Evolutionary conservation across 2,329 filamentous ascomycete genomes (phyloP).

Genomic region (Emergomyces africanus): DNA sequence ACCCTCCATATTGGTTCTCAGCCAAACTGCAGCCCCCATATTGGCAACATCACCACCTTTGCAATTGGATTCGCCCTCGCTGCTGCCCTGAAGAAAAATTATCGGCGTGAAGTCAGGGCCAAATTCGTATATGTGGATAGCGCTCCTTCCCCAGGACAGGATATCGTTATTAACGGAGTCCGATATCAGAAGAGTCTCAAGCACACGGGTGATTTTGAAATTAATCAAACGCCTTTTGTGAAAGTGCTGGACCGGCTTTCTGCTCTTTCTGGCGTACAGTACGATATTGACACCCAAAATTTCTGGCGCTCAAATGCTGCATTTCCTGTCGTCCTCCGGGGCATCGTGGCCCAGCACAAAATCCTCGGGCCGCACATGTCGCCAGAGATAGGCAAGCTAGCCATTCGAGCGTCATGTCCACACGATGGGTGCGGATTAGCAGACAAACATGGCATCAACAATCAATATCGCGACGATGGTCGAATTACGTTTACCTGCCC

Average conservation of each 20-base stretch:
- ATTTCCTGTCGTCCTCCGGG: background rate
- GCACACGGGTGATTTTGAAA: background rate
- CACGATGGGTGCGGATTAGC: constrained; percentile 9
- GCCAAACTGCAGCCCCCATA: background rate
- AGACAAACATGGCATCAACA: constrained; percentile 12
- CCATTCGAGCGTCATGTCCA: constrained; percentile 9
- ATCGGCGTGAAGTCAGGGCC: background rate
- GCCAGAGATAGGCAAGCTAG: constrained; percentile 6
- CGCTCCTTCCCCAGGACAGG: background rate
- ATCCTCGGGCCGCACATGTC: background rate
- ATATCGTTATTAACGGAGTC: background rate
- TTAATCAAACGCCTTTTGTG: background rate
- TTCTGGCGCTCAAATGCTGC: background rate
- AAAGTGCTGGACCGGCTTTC: background rate
- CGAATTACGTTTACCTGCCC: background rate
- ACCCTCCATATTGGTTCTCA: background rate
- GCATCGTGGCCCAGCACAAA: background rate
- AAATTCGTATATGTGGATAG: background rate
- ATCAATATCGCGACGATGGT: constrained; percentile 5
- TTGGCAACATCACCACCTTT: background rate
- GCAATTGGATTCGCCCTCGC: background rate
- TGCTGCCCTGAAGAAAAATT: background rate
- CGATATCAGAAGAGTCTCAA: background rate
- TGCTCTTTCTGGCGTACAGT: background rate
- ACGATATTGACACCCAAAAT: background rate